Evolutionary conservation across 192 early-diverging fungal species (phyloP), one percentile per base, ranked within the genome.

Genomic region (Coemansia asiatica): DNA sequence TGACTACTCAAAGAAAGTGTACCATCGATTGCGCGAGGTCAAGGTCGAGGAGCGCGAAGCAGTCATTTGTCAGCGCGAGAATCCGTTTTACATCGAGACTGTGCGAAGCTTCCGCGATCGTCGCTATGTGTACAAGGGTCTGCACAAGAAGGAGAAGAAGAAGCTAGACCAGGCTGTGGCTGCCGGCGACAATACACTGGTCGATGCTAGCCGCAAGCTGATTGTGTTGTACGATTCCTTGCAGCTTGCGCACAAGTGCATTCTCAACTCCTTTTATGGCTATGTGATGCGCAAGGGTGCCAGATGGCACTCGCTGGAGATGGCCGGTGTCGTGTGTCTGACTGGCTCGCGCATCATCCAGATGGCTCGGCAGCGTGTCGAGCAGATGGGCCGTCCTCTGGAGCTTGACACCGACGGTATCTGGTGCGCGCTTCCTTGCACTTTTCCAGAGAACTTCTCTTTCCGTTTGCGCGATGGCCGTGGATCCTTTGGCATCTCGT

Each of bases 351-450:
- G 86, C 40, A 97, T 99, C 67, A 99, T 99, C 75, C 97, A 99
- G 73, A 87, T 97, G 83, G 97, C 97, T 6, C 87, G 95, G 9
- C 79, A 90, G 56, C 87, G 94, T 12, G 90, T 99, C 1, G 97
- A 99, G 74, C 89, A 91, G 60, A 79, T 99, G 29, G 97, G 97
- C 0, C 81, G 92, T 25, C 95, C 97, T 5, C 83, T 99, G 10
- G 97, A 99, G 80, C 82, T 99, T 35, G 97, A 99, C 70, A 99
- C 97, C 16, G 97, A 99, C 64, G 97, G 97, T 58, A 98, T 99
- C 71, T 97, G 97, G 97, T 97, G 95, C 71, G 95, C 95, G 23
- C 83, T 99, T 44, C 97, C 97, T 0, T 74, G 87, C 22, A 86
- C 86, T 0, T 99, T 99, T 54, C 97, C 97, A 0, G 95, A 97